A percentile compares a stretch with the other conserved stretches of the same genome.
Evolutionary conservation across 495 filamentous ascomycete genomes (phyloP).

Genomic region (Rusavskia elegans): DNA sequence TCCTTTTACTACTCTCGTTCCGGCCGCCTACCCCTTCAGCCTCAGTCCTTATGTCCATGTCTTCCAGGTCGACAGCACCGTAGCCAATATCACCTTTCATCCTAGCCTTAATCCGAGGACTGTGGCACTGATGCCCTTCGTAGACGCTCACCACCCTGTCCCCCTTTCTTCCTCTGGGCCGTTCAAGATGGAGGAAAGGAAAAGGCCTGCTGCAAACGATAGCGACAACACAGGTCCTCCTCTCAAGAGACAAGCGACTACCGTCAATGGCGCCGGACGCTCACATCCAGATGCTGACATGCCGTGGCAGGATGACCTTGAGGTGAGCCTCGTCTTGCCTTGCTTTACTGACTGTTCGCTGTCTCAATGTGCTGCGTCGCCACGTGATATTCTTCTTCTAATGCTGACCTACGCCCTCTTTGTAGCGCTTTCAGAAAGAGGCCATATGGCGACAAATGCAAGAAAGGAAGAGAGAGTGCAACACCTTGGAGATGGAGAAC

Average conservation of each 20-base stretch:
- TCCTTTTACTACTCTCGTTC: neutral
- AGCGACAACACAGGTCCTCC: conserved; percentile 69
- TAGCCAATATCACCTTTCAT: neutral
- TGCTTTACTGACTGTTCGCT: neutral
- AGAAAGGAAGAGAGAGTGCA: conserved; percentile 85
- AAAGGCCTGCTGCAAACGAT: conserved; percentile 62
- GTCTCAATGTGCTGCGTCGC: neutral
- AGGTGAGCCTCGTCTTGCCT: conserved; percentile 42
- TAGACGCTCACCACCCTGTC: conserved; percentile 47
- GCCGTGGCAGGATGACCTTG: conserved; percentile 74
- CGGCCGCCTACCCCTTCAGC: neutral
- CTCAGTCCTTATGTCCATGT: neutral
- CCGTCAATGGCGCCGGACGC: conserved; percentile 57
- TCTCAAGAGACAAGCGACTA: conserved; percentile 64
- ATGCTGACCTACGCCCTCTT: conserved; percentile 12
- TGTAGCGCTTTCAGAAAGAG: conserved; percentile 88
- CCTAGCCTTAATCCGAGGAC: neutral
- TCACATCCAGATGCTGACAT: conserved; percentile 63
- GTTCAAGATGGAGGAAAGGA: conserved; percentile 96
- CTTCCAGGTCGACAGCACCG: no score
- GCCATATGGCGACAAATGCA: conserved; percentile 95
- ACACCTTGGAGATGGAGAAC: conserved; percentile 56
- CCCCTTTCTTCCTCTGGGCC: conserved; percentile 52
- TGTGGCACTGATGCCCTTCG: conserved; percentile 59
- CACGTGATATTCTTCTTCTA: conserved; percentile 6